A percentile compares a stretch with the other conserved stretches of the same genome.
Evolutionary conservation across 2,329 filamentous ascomycete species (phyloP).

Genomic region (Fusarium nygamai): DNA sequence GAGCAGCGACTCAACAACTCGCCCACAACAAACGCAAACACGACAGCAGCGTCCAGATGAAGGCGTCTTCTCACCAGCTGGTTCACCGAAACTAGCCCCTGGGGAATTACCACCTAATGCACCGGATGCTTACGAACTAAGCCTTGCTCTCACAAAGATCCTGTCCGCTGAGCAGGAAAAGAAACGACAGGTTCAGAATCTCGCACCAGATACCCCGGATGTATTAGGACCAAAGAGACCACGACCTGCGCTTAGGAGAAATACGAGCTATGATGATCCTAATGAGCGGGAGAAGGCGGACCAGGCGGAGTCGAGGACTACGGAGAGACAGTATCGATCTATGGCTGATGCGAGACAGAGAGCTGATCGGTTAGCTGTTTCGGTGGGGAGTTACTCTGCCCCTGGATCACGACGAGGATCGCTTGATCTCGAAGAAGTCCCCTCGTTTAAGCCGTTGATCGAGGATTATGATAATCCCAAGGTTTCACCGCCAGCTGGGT

Average conservation of each 20-base stretch:
- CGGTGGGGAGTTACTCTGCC: constrained; percentile 52
- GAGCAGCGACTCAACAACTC: constrained; percentile 2
- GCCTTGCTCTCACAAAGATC: constrained; percentile 52
- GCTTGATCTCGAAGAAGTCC: constrained; percentile 40
- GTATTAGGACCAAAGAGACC: constrained; percentile 39
- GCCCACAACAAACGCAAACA: neutral
- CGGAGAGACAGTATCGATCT: constrained; percentile 51
- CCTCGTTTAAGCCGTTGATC: constrained; percentile 48
- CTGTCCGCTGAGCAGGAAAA: constrained; percentile 47
- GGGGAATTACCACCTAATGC: constrained; percentile 46
- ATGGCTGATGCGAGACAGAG: constrained; percentile 53
- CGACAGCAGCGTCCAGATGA: constrained; percentile 28
- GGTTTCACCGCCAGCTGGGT: constrained; percentile 36
- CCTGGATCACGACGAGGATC: constrained; percentile 51
- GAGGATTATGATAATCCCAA: constrained; percentile 42
- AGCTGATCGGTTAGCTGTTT: constrained; percentile 52
- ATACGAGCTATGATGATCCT: constrained; percentile 55
- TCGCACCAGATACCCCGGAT: constrained; percentile 30
- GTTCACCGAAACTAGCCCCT: constrained; percentile 40
- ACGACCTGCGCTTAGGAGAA: constrained; percentile 53
- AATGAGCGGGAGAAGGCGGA: constrained; percentile 54
- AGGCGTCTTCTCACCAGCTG: constrained; percentile 40
- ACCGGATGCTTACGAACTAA: constrained; percentile 52
- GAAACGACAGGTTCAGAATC: constrained; percentile 21
- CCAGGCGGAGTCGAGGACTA: constrained; percentile 50